These are phyloP conservation scores for Colletotrichum sp. DNA, from an alignment of 2,329 filamentous ascomycete species.

Conservation along the genomic window DNA sequence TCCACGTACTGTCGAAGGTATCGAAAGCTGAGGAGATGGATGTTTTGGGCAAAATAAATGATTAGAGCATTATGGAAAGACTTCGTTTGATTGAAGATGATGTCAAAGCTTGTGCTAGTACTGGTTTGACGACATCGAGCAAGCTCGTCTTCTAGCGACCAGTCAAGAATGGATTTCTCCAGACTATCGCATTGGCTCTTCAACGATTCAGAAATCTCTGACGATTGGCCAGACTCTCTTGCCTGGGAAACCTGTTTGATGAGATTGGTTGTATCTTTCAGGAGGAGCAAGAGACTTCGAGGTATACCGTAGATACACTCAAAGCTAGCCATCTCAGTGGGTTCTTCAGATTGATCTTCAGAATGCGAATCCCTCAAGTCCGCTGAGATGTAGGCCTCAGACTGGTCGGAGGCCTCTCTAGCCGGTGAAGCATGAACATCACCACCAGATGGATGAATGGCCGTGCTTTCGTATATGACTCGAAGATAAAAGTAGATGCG, in stretches of 20 bases:
- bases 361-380: neutral
- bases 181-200: neutral
- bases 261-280: constrained; percentile 5
- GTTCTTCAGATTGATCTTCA: neutral
- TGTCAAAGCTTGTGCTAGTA: neutral
- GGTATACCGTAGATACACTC: constrained; percentile 25
- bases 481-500: constrained; percentile 29
- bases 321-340: constrained; percentile 1
- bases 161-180: constrained; percentile 18
- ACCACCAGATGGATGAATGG: neutral
- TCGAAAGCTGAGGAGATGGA: constrained; percentile 19
- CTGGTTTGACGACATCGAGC: neutral
- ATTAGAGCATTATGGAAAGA: constrained; percentile 30
- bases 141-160: neutral
- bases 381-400: too few relatives aligned
- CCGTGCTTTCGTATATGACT: constrained; percentile 28
- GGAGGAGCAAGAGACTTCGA: constrained; percentile 12
- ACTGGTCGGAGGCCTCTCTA: neutral
- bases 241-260: neutral
- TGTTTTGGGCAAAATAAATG: constrained; percentile 28
- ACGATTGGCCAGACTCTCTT: neutral
- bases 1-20: constrained; percentile 24
- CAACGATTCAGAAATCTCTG: neutral
- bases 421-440: neutral
- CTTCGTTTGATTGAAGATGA: constrained; percentile 17